phyloP scores from a whole-genome alignment of 768 basidiomycete species.

The Panus rudis region DNA sequence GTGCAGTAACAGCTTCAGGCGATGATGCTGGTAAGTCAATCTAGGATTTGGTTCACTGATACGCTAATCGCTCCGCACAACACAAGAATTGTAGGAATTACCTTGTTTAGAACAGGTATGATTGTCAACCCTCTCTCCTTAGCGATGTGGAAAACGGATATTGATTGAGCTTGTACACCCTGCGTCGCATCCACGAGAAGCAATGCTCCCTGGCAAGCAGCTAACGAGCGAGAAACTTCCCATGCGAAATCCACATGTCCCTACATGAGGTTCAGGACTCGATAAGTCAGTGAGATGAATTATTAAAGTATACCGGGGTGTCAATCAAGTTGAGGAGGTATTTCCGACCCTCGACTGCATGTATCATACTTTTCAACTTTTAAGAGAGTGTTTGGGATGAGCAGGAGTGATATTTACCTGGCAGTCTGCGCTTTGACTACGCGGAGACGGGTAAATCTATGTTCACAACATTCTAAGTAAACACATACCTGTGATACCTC shows the following conservation, averaged over 20 bases:
- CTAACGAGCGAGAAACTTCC: constrained; percentile 89
- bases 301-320: constrained; percentile 60
- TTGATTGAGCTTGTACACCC: constrained; percentile 95
- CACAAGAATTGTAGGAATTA: constrained; percentile 19
- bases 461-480: not conserved
- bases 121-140: constrained; percentile 73
- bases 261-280: constrained; percentile 24
- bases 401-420: constrained; percentile 43
- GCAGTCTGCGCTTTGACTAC: constrained; percentile 94
- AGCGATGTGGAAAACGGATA: constrained; percentile 90
- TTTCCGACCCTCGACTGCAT: constrained; percentile 42
- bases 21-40: constrained; percentile 91
- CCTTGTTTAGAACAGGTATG: constrained; percentile 93
- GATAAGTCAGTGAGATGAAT: not conserved
- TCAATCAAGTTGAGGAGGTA: constrained; percentile 93
- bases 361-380: constrained; percentile 59
- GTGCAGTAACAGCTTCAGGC: constrained; percentile 69
- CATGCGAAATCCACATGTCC: constrained; percentile 98
- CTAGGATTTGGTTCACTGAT: constrained; percentile 30
- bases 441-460: not conserved
- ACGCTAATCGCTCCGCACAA: constrained; percentile 2
- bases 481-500: constrained; percentile 83
- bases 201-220: constrained; percentile 88
- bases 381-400: constrained; percentile 7
- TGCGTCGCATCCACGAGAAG: constrained; percentile 91